Evolutionary conservation across 352 stramenopile genomes (phyloP), one percentile per base, ranked within the genome.

Genomic region (Aphanomyces cochlioides): DNA sequence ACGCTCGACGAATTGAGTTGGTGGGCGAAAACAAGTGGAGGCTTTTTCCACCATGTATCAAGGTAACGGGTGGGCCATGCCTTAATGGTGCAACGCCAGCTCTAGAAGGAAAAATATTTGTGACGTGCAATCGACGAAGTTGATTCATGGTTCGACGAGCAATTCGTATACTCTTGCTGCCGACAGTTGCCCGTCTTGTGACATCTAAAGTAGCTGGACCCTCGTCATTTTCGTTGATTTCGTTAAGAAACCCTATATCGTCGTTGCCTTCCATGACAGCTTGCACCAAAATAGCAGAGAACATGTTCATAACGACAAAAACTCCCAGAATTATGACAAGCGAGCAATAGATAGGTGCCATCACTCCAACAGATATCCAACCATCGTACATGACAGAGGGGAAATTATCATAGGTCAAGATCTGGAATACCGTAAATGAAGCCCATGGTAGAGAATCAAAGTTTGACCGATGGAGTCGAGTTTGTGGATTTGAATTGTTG

Each of bases 331-430:
- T 75, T 41, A 98, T 76, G 19, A 96, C 72, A 10, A 83, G 89
- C 34, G 95, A 64, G 54, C 94, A 95, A 70, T 96, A 97, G 37
- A 92, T 13, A 41, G 81, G 77, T 3, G 80, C 75, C 1, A 72
- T 74, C 78, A 78, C 88, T 37, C 82, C 83, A 19, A 74, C 84
- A 15, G 81, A 81, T n/a, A 85, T 80, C 85, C 85, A 93, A 2
- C 79, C 81, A 66, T 97, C 84, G 67, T 96, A 85, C 87, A 98
- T 93, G 10, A 98, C 84, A 5, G 76, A 69, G 59, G 96, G 97
- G 90, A 91, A 98, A 77, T 97, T 96, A 69, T 98, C 92, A 21
- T 90, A 91, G 21, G 90, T 93, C 19, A 98, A 72, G 40, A 98
- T 84, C 77, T 97, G 77, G 57, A 92, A 92, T 4, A 92, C 82